phyloP scores from a whole-genome alignment of 805 yeast species.

The Teunomyces panamensis region DNA sequence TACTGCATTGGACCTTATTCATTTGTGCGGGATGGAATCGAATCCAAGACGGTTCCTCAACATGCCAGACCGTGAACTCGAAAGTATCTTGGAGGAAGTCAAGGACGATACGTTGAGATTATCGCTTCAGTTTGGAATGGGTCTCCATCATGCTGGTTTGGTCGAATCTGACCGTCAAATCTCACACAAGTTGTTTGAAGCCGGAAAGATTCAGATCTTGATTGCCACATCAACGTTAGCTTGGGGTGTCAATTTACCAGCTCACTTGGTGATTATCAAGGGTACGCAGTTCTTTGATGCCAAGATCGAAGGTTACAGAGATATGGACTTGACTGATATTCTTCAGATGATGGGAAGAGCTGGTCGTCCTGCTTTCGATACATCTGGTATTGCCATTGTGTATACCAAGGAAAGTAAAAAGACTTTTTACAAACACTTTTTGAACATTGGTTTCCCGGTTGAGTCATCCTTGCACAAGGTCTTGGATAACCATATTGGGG shows the following conservation, averaged over 20 bases:
- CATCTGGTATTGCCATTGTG: slow-evolving; percentile 73
- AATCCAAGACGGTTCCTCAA: slow-evolving; percentile 68
- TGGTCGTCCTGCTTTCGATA: slow-evolving; percentile 78
- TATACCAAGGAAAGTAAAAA: slow-evolving; percentile 75
- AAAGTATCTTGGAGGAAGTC: slow-evolving; percentile 48
- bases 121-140: slow-evolving; percentile 76
- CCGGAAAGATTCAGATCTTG: slow-evolving; percentile 67
- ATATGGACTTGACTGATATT: slow-evolving; percentile 81
- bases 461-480: slow-evolving; percentile 76
- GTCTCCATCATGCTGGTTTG: slow-evolving; percentile 79
- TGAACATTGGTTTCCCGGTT: slow-evolving; percentile 79
- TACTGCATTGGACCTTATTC: slow-evolving; percentile 75
- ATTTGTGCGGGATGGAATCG: slow-evolving; percentile 74
- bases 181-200: slow-evolving; percentile 67
- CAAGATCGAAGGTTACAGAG: slow-evolving; percentile 65
- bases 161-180: slow-evolving; percentile 70
- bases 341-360: slow-evolving; percentile 78
- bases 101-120: slow-evolving; percentile 80
- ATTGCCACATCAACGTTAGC: slow-evolving; percentile 82
- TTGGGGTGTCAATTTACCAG: slow-evolving; percentile 85
- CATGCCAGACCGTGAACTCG: slow-evolving; percentile 64
- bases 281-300: slow-evolving; percentile 70
- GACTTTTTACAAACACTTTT: slow-evolving; percentile 71
- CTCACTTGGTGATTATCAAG: slow-evolving; percentile 73
- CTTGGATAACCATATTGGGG: slow-evolving; percentile 77